Percentiles rank a stretch among this genome's conserved stretches.
Evolutionary conservation across 192 early-diverging fungal species (phyloP).

Genomic region (Dissophora globulifera): DNA sequence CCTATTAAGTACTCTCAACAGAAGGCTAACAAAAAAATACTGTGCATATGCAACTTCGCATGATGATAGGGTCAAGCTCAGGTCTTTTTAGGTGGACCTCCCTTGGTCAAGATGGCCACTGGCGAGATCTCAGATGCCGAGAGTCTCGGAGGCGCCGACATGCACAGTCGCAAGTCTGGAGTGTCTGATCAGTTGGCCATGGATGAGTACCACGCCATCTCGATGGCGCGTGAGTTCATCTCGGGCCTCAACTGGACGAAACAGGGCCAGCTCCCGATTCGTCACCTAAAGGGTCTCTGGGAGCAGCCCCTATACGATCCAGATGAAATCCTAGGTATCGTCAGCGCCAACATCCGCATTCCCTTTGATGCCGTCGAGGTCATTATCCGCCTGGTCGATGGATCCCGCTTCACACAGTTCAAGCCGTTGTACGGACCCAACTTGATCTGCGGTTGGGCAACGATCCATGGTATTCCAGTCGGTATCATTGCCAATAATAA

Average conservation of each 20-base stretch:
- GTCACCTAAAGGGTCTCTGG: conserved; percentile 59
- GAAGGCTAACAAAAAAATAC: not conserved
- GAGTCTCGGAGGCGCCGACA: conserved; percentile 73
- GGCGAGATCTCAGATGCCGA: conserved; percentile 74
- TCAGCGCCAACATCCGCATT: conserved; percentile 71
- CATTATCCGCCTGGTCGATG: conserved; percentile 73
- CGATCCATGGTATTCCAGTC: conserved; percentile 71
- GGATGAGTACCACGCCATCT: conserved; percentile 70
- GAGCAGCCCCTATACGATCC: conserved; percentile 69
- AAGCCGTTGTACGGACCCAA: conserved; percentile 75
- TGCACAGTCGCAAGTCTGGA: conserved; percentile 74
- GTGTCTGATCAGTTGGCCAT: conserved; percentile 70
- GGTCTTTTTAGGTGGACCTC: conserved; percentile 75
- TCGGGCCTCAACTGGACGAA: conserved; percentile 67
- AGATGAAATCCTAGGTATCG: conserved; percentile 72
- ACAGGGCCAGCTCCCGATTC: conserved; percentile 56
- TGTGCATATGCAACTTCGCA: not conserved
- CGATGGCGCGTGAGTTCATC: conserved; percentile 73
- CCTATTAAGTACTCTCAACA: not conserved
- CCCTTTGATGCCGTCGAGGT: conserved; percentile 74
- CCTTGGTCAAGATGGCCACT: conserved; percentile 75
- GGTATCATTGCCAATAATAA: conserved; percentile 77
- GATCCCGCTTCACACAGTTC: conserved; percentile 70
- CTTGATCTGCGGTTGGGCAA: conserved; percentile 71
- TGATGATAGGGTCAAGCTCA: conserved; percentile 73